Base-by-base conservation (phyloP, 1,284 basidiomycete species). In the Peniophora sp. region DNA sequence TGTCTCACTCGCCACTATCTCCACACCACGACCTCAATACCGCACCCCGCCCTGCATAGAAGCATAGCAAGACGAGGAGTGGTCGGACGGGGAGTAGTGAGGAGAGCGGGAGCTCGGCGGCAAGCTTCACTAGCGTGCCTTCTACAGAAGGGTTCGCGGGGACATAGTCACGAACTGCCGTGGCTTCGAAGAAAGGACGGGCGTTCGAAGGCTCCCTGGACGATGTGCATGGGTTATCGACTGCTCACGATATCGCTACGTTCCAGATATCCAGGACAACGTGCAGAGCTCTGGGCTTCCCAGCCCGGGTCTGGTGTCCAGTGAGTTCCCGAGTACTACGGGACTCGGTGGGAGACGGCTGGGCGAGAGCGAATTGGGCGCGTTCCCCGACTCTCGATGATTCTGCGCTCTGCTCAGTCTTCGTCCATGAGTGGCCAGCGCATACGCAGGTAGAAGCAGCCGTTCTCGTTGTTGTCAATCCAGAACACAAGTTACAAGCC, bases 81-180 rank as follows among this genome's bases (percentile, higher is more conserved):
- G 8, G 57, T 32, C 5, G 27, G 27, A 32, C 27, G 27, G 27
- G 27, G 6, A 32, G 27, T 32, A 32, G 27, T 32, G 12, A 32
- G 27, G 12, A 32, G 27, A 32, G 27, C 65, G 11, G 65, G 65
- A 5, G 60, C 58, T 17, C 57, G 55, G 23, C 60, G 65, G 8
- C 64, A 67, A 2, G 67, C 68, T 54, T 61, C 64, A 10, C 56
- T 58, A 59, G 57, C 25, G 52, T 60, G 19, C 49, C 52, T 17
- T 48, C 55, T 32, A 55, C 55, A 19, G 27, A 45, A 2, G 49
- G 55, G 32, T 44, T 54, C 24, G 22, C 38, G 2, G 57, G 53
- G n/a, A n/a, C n/a, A n/a, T n/a, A n/a, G 14, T 51, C 51, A 1
- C 46, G n/a, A 25, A 32, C 27, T 12, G 27, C 6, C 27, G 27